phyloP scores from a whole-genome alignment of 2,329 filamentous ascomycete species.

The Fusarium mexicanum region DNA sequence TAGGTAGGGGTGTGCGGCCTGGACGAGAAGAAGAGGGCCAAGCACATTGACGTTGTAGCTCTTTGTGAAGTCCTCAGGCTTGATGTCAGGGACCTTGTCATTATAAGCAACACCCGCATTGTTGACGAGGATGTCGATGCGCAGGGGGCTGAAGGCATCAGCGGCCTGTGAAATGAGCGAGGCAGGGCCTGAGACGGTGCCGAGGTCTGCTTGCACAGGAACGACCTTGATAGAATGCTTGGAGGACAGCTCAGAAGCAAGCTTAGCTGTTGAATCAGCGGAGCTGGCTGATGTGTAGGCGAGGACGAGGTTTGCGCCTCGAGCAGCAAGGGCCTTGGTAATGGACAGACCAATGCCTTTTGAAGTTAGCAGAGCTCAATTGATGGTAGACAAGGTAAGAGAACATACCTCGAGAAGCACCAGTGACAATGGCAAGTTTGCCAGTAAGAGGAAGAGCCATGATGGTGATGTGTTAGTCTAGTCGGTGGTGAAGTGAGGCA shows the following conservation, averaged over 20 bases:
- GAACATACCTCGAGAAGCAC: conserved; percentile 75
- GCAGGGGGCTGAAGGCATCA: conserved; percentile 37
- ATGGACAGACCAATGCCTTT: conserved; percentile 40
- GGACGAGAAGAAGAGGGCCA: conserved; percentile 79
- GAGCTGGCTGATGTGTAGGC: conserved; percentile 38
- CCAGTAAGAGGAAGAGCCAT: conserved; percentile 68
- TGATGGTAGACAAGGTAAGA: not conserved
- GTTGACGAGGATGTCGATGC: conserved; percentile 77
- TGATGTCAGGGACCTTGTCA: conserved; percentile 68
- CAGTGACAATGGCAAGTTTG: conserved; percentile 82
- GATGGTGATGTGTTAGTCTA: conserved; percentile 4
- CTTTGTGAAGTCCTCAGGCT: conserved; percentile 70
- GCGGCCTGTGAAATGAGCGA: conserved; percentile 39
- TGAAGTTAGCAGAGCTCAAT: conserved; percentile 2
- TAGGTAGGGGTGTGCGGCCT: conserved; percentile 75
- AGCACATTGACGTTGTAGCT: conserved; percentile 83
- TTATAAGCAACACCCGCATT: conserved; percentile 79
- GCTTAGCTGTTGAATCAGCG: conserved; percentile 28
- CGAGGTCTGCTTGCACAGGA: conserved; percentile 68
- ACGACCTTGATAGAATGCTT: conserved; percentile 69
- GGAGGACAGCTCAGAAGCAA: conserved; percentile 38
- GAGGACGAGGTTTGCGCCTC: conserved; percentile 42
- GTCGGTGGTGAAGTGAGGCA: not conserved
- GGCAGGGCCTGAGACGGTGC: conserved; percentile 34
- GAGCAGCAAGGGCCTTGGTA: conserved; percentile 39